These are phyloP conservation scores for Graphilbum ipis-grandicollis DNA, from an alignment of 2,329 filamentous ascomycete species.

Conservation along the genomic window DNA sequence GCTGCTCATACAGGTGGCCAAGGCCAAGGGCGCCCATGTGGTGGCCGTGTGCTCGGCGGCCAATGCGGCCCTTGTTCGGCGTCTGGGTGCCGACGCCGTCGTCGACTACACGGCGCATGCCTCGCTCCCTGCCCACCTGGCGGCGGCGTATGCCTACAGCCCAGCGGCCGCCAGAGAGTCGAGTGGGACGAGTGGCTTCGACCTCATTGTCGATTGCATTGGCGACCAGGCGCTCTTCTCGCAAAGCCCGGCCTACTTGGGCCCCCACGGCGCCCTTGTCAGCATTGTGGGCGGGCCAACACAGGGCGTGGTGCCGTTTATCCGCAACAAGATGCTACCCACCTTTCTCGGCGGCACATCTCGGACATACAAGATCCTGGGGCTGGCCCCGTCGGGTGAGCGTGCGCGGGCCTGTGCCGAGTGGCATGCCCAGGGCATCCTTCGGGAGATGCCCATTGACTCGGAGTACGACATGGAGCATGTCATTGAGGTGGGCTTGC, in stretches of 20 bases:
- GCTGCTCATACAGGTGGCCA: slow-evolving; percentile 26
- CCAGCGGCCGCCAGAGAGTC: neutral
- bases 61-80: slow-evolving; percentile 26
- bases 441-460: slow-evolving; percentile 14
- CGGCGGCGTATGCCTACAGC: neutral
- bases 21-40: slow-evolving; percentile 23
- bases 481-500: slow-evolving; percentile 11
- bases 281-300: slow-evolving; percentile 16
- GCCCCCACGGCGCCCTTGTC: slow-evolving; percentile 17
- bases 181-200: too few relatives aligned
- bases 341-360: slow-evolving; percentile 15
- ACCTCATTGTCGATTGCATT: slow-evolving; percentile 31
- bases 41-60: slow-evolving; percentile 28
- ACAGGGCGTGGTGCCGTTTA: slow-evolving; percentile 13
- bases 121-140: slow-evolving; percentile 18
- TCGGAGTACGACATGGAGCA: slow-evolving; percentile 15
- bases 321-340: slow-evolving; percentile 16
- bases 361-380: slow-evolving; percentile 14
- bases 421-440: slow-evolving; percentile 13
- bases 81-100: slow-evolving; percentile 29
- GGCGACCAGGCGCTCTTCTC: slow-evolving; percentile 28
- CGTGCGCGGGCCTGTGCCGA: slow-evolving; percentile 12
- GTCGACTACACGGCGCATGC: slow-evolving; percentile 23
- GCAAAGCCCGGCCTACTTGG: slow-evolving; percentile 21
- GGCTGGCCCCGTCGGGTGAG: slow-evolving; percentile 12